These are phyloP conservation scores for Pseudoneurospora amorphoporcata DNA, from an alignment of 495 filamentous ascomycete genomes.

Conservation along the genomic window DNA sequence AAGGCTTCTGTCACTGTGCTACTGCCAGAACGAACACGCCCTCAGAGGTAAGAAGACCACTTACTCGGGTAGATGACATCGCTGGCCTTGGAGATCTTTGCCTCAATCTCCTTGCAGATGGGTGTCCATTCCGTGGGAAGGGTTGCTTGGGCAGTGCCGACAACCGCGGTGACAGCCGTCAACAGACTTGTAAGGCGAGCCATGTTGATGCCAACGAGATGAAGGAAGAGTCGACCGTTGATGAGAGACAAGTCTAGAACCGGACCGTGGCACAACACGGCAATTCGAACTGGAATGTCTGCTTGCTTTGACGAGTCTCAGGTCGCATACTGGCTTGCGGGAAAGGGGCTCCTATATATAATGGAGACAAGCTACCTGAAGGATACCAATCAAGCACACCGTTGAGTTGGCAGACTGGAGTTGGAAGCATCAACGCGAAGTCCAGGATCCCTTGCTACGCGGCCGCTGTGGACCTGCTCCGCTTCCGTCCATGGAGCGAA, in stretches of 20 bases:
- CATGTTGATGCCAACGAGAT: neutral
- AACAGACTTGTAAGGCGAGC: neutral
- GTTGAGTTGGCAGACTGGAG: neutral
- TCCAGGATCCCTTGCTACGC: neutral
- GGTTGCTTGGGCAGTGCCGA: neutral
- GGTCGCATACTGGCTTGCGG: neutral
- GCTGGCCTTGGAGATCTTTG: neutral
- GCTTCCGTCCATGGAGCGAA: neutral
- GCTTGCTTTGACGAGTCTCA: neutral
- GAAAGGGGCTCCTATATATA: neutral
- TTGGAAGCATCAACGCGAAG: too few relatives aligned
- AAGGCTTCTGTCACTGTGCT: too few relatives aligned
- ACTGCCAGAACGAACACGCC: too few relatives aligned
- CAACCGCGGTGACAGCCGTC: neutral
- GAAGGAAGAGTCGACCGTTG: neutral
- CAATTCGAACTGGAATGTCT: neutral
- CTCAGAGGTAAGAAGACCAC: neutral
- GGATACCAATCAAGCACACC: neutral
- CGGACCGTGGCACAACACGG: neutral
- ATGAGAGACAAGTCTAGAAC: neutral
- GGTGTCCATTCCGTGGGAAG: neutral
- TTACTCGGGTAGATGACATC: constrained; percentile 3
- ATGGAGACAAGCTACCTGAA: neutral
- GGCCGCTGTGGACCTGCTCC: neutral
- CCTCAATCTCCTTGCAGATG: constrained; percentile 3